Percentiles rank a stretch among this genome's conserved stretches.
Conservation (phyloP, 352 stramenopile species). For the Phytophthora hybrid region DNA sequence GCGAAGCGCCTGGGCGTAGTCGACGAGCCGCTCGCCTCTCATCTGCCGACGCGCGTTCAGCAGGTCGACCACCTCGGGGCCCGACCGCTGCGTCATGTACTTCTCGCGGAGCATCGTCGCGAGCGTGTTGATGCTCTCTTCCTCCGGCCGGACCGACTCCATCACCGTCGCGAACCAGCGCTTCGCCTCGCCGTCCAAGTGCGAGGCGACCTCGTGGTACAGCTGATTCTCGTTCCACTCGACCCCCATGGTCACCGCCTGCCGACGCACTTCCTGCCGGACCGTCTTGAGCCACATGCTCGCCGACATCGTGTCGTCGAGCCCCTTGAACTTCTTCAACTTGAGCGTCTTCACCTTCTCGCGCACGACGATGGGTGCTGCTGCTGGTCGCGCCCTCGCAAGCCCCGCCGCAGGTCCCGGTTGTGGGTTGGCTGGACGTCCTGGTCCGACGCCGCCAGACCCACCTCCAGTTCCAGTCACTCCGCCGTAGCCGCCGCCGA, state of each 20-base stretch:
- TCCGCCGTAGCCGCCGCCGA: no score
- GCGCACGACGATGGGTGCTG: no score
- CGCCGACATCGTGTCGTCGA: slow-evolving; percentile 2
- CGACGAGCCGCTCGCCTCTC: neutral
- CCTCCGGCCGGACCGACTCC: neutral
- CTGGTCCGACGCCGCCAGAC: no score
- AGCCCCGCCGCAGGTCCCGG: no score
- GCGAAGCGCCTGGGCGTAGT: no score
- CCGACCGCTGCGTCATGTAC: slow-evolving; percentile 2
- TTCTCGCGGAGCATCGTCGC: neutral
- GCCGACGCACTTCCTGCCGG: neutral
- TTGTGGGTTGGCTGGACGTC: no score
- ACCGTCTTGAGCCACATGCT: neutral
- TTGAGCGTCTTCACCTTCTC: neutral
- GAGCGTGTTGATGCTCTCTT: slow-evolving; percentile 6
- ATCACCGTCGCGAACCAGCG: slow-evolving; percentile 6
- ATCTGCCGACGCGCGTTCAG: slow-evolving; percentile 8
- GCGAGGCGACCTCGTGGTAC: neutral
- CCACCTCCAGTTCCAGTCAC: no score
- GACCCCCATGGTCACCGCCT: neutral
- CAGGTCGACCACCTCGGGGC: slow-evolving; percentile 1
- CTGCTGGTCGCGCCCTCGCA: no score
- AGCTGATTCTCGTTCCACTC: neutral
- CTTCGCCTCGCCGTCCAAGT: no score
- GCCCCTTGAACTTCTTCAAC: slow-evolving; percentile 5